Percentiles rank a stretch among this genome's conserved stretches.
Evolutionary conservation across 805 yeast genomes (phyloP).

Genomic region (Kockiozyma suomiensis): DNA sequence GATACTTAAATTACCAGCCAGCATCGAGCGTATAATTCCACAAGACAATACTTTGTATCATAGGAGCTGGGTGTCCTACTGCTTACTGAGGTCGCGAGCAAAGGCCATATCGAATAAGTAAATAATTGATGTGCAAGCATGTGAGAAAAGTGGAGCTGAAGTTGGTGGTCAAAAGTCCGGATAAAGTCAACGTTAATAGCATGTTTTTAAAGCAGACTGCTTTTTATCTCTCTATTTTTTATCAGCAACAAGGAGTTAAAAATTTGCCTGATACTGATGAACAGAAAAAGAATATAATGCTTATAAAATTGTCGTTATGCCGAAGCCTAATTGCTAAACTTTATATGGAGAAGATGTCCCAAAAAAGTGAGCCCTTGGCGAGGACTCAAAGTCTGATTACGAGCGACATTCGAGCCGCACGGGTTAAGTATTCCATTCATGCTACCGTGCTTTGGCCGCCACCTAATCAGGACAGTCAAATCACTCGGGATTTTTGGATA

Average conservation of each 20-base stretch:
- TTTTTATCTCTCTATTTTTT: too few species aligned
- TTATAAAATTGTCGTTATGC: not conserved
- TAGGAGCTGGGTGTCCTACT: constrained; percentile 22
- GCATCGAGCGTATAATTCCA: constrained; percentile 17
- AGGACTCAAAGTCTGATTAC: not conserved
- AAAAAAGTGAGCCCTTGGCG: not conserved
- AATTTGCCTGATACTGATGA: too few species aligned
- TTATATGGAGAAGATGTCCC: constrained; percentile 1
- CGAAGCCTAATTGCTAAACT: not conserved
- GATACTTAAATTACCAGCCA: constrained; percentile 22
- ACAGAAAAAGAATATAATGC: too few species aligned
- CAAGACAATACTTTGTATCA: constrained; percentile 3
- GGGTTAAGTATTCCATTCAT: constrained; percentile 5
- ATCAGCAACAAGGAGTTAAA: too few species aligned
- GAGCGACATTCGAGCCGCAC: constrained; percentile 2
- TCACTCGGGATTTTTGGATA: too few species aligned
- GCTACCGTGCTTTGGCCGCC: not conserved
- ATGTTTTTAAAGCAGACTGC: too few species aligned
- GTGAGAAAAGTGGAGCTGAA: too few species aligned
- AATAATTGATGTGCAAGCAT: too few species aligned
- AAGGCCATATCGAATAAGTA: not conserved
- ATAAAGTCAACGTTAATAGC: too few species aligned
- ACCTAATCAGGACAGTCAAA: constrained; percentile 1
- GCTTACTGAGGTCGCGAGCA: constrained; percentile 16
- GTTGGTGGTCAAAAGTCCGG: too few species aligned